Base-by-base conservation (phyloP, 345 rosid species). In the Moringa oleifera region DNA sequence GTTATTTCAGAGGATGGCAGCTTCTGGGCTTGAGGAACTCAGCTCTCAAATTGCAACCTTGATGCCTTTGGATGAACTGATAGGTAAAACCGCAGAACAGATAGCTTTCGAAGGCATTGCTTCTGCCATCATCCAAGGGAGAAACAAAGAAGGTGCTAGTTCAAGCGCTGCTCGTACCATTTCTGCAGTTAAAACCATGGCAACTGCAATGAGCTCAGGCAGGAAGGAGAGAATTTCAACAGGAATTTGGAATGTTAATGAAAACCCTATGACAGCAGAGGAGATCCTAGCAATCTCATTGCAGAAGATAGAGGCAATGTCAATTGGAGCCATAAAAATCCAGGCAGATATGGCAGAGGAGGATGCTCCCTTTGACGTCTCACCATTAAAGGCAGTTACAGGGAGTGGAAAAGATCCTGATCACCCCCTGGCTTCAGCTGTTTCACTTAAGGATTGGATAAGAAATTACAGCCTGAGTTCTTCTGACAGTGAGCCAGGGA, bases 91-190 rank as follows among this genome's bases (percentile, higher is more conserved):
- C 12, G 98, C 97, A 1, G 97, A 93, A 41, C 98, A 90, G 76
- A 81, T 93, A 57, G 98, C 98, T 58, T 93, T 93, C 19, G 98
- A 93, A 73, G 98, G 98, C 25, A 83, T 93, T 53, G 98, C 98
- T 18, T 90, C 96, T 5, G 92, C 95, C 17, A 86, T 93, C 77
- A 88, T 93, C 65, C 97, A 90, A 47, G 97, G 97, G 23, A 82
- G 98, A 73, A 88, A 80, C 76, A 93, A 83, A 73, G 98, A 93
- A 73, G 85, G 85, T 17, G 97, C 96, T 0, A 86, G 81, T 61
- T 85, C 98, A 4, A 93, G 87, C 50, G 98, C 98, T 12, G 95
- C 94, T 21, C 83, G 95, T 2, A 86, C 91, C 37, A 64, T 93
- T 59, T 87, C 96, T 8, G 76, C 88, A 0, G 96, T 90, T 16